Evolutionary conservation across 768 basidiomycete species (phyloP).

Genomic region (Xerocomus potaroensis): DNA sequence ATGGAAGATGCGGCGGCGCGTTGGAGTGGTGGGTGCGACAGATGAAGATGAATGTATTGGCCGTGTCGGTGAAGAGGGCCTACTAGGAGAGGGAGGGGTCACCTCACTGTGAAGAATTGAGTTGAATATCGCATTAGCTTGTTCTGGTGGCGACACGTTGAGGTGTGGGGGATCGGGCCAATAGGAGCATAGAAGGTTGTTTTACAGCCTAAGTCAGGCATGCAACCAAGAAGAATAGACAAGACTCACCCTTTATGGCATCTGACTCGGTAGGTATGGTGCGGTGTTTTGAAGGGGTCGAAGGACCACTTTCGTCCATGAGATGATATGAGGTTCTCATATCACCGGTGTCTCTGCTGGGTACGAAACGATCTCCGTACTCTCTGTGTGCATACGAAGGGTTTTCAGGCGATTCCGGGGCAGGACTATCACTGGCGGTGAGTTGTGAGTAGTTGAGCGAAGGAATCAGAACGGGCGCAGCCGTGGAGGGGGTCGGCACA

Average conservation of each 20-base stretch:
- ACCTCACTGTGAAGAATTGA: constrained; percentile 76
- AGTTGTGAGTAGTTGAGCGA: constrained; percentile 50
- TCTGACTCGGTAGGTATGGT: constrained; percentile 69
- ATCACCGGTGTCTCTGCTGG: constrained; percentile 54
- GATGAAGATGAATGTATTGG: constrained; percentile 36
- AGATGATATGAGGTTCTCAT: constrained; percentile 61
- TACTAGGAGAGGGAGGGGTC: constrained; percentile 61
- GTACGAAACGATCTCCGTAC: constrained; percentile 61
- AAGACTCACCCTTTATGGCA: constrained; percentile 61
- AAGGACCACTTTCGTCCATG: constrained; percentile 50
- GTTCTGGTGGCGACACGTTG: constrained; percentile 44
- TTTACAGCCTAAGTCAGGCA: not conserved
- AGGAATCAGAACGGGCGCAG: constrained; percentile 45
- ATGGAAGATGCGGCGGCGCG: constrained; percentile 58
- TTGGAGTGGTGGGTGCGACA: constrained; percentile 41
- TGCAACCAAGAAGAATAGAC: not conserved
- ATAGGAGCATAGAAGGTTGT: constrained; percentile 12
- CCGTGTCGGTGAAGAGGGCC: constrained; percentile 59
- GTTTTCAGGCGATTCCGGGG: constrained; percentile 40
- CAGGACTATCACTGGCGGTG: constrained; percentile 46
- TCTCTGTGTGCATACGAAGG: constrained; percentile 35
- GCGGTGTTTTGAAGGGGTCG: constrained; percentile 56
- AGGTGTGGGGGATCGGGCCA: constrained; percentile 14
- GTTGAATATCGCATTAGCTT: constrained; percentile 80
- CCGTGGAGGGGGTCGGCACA: constrained; percentile 33